phyloP scores from a whole-genome alignment of 2,329 filamentous ascomycete species.

The Paecilomyces fulvus region DNA sequence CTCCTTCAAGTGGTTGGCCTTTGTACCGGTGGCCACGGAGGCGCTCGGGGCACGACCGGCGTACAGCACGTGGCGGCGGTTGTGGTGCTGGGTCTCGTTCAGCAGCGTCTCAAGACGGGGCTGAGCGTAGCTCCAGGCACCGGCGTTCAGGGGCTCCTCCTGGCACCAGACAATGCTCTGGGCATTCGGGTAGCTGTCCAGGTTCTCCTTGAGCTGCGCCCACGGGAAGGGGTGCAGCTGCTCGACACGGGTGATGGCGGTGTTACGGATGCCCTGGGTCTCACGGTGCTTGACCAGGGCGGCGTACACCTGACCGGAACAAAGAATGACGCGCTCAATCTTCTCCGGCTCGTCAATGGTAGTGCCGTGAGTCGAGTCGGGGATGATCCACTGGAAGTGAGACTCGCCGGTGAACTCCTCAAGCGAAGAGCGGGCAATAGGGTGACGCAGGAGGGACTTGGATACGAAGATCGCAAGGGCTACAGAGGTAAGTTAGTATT shows the following conservation, averaged over 20 bases:
- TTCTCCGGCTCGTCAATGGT: slow-evolving; percentile 70
- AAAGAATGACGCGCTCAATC: slow-evolving; percentile 90
- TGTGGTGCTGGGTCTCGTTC: slow-evolving; percentile 83
- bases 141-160: slow-evolving; percentile 95
- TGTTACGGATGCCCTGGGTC: slow-evolving; percentile 76
- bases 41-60: slow-evolving; percentile 90
- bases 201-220: slow-evolving; percentile 91
- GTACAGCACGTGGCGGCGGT: slow-evolving; percentile 94
- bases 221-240: slow-evolving; percentile 99
- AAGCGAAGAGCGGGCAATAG: slow-evolving; percentile 77
- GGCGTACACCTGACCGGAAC: slow-evolving; percentile 88
- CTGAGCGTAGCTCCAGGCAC: slow-evolving; percentile 95
- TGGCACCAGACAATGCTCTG: slow-evolving; percentile 97
- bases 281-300: slow-evolving; percentile 85
- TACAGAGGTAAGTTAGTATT: slow-evolving; percentile 26
- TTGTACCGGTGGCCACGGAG: slow-evolving; percentile 86
- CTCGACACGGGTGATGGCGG: slow-evolving; percentile 90
- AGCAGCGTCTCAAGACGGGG: slow-evolving; percentile 93
- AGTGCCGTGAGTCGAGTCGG: slow-evolving; percentile 73
- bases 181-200: slow-evolving; percentile 94
- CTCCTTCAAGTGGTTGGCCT: slow-evolving; percentile 82
- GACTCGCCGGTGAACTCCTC: slow-evolving; percentile 87
- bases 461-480: slow-evolving; percentile 97
- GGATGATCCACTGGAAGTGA: slow-evolving; percentile 95
- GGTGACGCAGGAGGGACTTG: slow-evolving; percentile 91